Percentiles rank a stretch among this genome's conserved stretches.
Conservation (phyloP, 1,284 basidiomycete genomes). For the Pterulicium gracile region DNA sequence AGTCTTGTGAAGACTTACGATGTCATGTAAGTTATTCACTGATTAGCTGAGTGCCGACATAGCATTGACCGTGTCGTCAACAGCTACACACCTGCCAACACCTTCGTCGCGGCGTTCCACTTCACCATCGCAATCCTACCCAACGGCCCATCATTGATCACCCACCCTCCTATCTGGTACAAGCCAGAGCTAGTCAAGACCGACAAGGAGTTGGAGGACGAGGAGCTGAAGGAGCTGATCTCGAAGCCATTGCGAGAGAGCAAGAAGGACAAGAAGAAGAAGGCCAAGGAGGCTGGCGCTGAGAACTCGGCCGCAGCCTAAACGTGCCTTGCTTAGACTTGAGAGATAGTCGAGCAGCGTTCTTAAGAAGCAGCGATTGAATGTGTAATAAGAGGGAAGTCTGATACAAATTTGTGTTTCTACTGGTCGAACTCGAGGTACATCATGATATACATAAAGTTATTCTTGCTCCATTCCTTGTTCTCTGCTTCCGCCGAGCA, state of each 20-base stretch:
- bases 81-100: constrained; percentile 72
- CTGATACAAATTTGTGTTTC: too few species aligned
- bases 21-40: constrained; percentile 52
- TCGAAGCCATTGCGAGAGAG: constrained; percentile 75
- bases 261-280: constrained; percentile 89
- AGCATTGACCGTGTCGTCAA: neutral
- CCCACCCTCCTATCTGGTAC: constrained; percentile 86
- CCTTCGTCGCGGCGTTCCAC: constrained; percentile 88
- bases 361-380: constrained; percentile 10
- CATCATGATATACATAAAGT: too few species aligned
- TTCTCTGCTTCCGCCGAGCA: too few species aligned
- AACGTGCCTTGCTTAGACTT: constrained; percentile 20
- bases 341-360: constrained; percentile 11
- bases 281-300: constrained; percentile 41
- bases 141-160: constrained; percentile 77
- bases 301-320: constrained; percentile 21
- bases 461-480: too few species aligned
- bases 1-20: constrained; percentile 85
- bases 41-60: constrained; percentile 2
- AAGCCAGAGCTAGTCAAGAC: constrained; percentile 84
- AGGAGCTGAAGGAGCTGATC: constrained; percentile 72
- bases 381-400: too few species aligned
- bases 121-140: constrained; percentile 88
- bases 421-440: too few species aligned
- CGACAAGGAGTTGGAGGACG: constrained; percentile 82